These are phyloP conservation scores for Schizochytrium sp. DNA, from an alignment of 108 stramenopile genomes.

Conservation along the genomic window DNA sequence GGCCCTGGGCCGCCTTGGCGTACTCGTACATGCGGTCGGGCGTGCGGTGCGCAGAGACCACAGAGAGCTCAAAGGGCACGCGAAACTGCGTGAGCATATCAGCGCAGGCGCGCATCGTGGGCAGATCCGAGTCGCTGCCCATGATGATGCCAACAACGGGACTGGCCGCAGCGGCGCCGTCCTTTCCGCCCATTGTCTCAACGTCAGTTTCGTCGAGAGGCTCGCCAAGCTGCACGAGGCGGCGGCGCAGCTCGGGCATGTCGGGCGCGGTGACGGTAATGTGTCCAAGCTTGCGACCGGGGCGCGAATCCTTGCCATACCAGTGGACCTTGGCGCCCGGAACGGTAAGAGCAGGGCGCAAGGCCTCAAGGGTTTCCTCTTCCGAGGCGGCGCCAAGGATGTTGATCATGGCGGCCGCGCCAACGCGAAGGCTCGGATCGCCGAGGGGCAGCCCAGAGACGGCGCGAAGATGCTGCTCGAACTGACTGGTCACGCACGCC, in stretches of 20 bases:
- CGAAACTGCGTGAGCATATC: conserved; percentile 75
- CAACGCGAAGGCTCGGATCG: conserved; percentile 48
- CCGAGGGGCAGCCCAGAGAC: conserved; percentile 85
- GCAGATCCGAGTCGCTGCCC: conserved; percentile 94
- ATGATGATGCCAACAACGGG: conserved; percentile 92
- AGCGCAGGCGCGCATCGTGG: conserved; percentile 84
- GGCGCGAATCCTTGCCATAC: conserved; percentile 84
- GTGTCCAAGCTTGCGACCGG: conserved; percentile 95
- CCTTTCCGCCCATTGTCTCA: background rate
- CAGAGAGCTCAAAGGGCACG: conserved; percentile 86
- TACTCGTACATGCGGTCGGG: conserved; percentile 82
- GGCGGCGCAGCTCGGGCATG: conserved; percentile 43
- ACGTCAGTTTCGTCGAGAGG: background rate
- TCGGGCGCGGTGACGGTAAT: conserved; percentile 82
- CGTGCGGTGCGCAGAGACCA: conserved; percentile 95
- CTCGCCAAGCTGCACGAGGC: background rate
- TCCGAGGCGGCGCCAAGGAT: conserved; percentile 39
- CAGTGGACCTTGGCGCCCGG: conserved; percentile 81
- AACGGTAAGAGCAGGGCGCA: conserved; percentile 35
- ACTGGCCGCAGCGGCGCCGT: background rate
- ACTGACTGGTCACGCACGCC: conserved; percentile 85
- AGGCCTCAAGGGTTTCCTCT: conserved; percentile 18
- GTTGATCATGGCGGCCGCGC: conserved; percentile 53
- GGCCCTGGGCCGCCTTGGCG: conserved; percentile 66
- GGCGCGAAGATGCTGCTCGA: conserved; percentile 92